Evolutionary conservation across 139 green algal genomes (phyloP).

Genomic region (Volvox africanus): DNA sequence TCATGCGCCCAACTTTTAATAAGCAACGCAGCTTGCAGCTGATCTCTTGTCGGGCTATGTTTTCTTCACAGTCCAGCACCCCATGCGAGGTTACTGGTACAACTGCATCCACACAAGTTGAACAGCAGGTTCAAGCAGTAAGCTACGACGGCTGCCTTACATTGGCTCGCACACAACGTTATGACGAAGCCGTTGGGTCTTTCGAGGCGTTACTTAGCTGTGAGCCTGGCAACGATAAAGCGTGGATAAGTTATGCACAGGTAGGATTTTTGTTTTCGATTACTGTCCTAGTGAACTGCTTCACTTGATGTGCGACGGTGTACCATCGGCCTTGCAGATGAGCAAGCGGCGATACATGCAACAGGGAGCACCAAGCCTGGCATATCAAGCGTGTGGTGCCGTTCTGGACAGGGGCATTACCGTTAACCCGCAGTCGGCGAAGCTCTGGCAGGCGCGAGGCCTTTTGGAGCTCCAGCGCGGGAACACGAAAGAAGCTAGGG

Average conservation of each 20-base stretch:
- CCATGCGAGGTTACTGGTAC: too few relatives aligned
- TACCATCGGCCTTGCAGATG: conserved; percentile 8
- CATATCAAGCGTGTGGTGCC: conserved; percentile 13
- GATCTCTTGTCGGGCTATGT: too few relatives aligned
- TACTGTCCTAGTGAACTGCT: not conserved
- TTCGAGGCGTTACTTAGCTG: not conserved
- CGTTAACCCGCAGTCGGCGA: not conserved
- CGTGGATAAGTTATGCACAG: conserved; percentile 40
- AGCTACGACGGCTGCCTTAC: not conserved
- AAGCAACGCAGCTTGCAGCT: too few relatives aligned
- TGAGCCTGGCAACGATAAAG: conserved; percentile 1
- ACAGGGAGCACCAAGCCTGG: not conserved
- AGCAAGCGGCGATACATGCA: conserved; percentile 27
- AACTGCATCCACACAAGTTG: not conserved
- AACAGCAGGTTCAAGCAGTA: not conserved
- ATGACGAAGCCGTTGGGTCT: not conserved
- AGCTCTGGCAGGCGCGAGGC: conserved; percentile 47
- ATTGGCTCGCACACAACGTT: not conserved
- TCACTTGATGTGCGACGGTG: not conserved
- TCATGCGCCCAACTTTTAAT: too few relatives aligned
- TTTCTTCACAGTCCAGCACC: too few relatives aligned
- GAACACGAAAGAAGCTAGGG: conserved; percentile 63
- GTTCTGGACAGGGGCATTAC: conserved; percentile 20
- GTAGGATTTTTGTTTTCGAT: not conserved
- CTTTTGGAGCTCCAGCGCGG: conserved; percentile 76